Conservation (phyloP, 169 alveolate species). For the Plasmodium cynomolgi region DNA sequence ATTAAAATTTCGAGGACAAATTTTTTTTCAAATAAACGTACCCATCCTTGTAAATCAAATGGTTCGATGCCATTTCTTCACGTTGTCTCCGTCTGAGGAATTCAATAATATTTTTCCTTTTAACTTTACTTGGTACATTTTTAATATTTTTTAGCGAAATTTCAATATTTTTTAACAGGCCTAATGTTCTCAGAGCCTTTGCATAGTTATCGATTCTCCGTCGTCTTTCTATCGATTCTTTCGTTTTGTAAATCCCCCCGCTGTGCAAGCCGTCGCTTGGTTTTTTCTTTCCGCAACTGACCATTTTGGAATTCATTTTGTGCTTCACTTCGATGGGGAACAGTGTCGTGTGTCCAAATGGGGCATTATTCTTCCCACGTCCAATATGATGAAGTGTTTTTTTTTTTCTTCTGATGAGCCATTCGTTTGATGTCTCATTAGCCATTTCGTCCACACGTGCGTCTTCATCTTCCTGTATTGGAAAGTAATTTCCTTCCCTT, state of each 20-base stretch:
- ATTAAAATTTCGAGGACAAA: not conserved
- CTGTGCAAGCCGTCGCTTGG: not conserved
- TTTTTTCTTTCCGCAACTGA: not conserved
- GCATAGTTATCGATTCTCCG: constrained; percentile 7
- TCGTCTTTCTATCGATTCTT: constrained; percentile 22
- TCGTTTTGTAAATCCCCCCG: not conserved
- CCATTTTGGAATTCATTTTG: not conserved
- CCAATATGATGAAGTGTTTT: not conserved
- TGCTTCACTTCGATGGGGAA: not conserved
- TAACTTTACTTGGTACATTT: constrained; percentile 22
- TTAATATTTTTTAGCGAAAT: not conserved
- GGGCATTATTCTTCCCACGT: not conserved
- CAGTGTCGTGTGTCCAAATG: not conserved
- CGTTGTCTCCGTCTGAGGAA: constrained; percentile 7
- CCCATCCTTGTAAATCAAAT: not conserved
- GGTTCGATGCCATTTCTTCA: not conserved
- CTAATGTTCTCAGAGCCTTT: not conserved
- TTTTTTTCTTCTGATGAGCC: not conserved
- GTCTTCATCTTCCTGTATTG: not conserved
- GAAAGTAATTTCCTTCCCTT: not conserved
- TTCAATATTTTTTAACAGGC: not conserved
- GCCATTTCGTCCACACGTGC: not conserved
- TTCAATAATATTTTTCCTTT: constrained; percentile 5
- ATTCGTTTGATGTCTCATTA: not conserved
- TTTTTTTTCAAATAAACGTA: constrained; percentile 11